These are phyloP conservation scores for Lolium perenne DNA, from an alignment of 176 grass and related monocot genomes.

Conservation along the genomic window DNA sequence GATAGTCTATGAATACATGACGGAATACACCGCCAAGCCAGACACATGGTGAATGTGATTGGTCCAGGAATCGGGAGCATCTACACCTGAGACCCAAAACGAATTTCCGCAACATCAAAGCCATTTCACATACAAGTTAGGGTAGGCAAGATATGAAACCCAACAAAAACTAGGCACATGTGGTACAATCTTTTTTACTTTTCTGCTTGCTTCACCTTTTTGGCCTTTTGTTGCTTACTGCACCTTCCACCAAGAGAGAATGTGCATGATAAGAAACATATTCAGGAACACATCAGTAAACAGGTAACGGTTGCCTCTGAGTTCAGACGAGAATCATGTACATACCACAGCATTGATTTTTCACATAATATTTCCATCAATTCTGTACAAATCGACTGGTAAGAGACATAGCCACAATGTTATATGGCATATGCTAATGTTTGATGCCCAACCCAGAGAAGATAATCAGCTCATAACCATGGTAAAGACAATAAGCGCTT, in stretches of 20 bases:
- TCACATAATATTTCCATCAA: background rate
- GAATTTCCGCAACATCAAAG: no score
- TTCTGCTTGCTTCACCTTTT: no score
- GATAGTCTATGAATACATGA: no score
- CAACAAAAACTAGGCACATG: no score
- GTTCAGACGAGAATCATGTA: background rate
- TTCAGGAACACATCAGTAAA: background rate
- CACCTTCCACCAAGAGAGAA: background rate
- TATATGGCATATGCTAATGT: background rate
- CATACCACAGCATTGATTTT: background rate
- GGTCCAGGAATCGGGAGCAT: no score
- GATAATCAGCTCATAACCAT: background rate
- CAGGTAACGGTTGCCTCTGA: background rate
- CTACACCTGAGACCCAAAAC: no score
- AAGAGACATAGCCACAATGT: background rate
- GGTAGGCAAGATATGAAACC: no score
- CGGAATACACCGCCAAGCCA: no score
- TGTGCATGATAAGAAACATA: background rate
- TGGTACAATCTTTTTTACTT: no score
- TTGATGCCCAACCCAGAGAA: background rate
- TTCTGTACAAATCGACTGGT: background rate
- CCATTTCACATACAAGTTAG: no score
- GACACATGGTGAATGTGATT: no score
- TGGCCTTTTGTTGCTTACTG: no score
- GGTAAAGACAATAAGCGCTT: background rate